These are phyloP conservation scores for Plantago coronopus DNA, from an alignment of 305 asterid genomes.

Conservation along the genomic window DNA sequence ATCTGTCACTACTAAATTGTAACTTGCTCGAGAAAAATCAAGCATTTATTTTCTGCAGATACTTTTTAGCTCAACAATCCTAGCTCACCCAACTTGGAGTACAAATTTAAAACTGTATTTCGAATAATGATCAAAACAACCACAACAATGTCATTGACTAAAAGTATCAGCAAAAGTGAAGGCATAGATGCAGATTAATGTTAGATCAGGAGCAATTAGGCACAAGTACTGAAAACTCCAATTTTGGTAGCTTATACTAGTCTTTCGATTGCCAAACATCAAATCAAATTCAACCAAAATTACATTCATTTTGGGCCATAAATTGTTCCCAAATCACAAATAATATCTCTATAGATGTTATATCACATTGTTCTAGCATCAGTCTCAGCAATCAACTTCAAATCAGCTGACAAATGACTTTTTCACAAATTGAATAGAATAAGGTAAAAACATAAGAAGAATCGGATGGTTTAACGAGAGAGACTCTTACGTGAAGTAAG, in stretches of 20 bases:
- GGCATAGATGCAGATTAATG: not conserved
- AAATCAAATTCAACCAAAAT: no score
- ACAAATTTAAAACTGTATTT: not conserved
- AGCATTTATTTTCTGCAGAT: not conserved
- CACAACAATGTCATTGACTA: not conserved
- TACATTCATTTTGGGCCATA: not conserved
- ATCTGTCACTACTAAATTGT: not conserved
- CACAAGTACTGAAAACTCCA: no score
- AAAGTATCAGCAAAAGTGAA: not conserved
- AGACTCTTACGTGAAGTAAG: conserved; percentile 68
- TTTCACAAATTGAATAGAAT: no score
- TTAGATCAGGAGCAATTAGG: no score
- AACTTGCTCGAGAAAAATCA: not conserved
- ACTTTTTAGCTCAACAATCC: not conserved
- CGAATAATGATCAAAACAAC: not conserved
- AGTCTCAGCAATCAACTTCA: no score
- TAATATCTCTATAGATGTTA: no score
- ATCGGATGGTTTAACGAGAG: not conserved
- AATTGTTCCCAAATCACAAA: no score
- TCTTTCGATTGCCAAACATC: no score
- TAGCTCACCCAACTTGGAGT: not conserved
- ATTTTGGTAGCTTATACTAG: no score
- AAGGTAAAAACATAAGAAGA: no score
- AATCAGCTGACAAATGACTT: no score
- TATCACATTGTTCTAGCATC: no score